Base-by-base conservation (phyloP, 805 yeast genomes). In the Candida maesae region DNA sequence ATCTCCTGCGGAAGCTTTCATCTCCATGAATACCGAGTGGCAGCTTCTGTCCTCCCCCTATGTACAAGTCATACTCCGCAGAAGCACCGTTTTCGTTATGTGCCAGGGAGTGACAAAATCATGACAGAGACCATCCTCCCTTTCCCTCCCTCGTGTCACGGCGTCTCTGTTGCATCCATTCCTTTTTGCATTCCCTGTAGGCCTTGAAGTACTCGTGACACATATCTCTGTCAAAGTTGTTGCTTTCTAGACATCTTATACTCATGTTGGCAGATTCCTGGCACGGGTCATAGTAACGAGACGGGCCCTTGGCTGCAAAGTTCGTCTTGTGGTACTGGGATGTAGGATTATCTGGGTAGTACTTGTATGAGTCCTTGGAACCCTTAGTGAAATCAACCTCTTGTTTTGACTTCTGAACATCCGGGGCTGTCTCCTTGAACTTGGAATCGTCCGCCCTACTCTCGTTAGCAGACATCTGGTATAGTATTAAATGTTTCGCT, bases 271-370 rank as follows among this genome's bases (percentile, higher is more conserved):
- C 74, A 27, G 93, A 81, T 56, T 89, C 93, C 35, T 81, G 84
- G 63, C 99, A 91, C 0, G 99, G 99, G 59, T 91, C 97, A 56
- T 84, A 91, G 61, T 73, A 93, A 58, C 84, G 78, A 6, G 95
- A 81, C 4, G 95, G 83, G 25, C 76, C 90, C 55, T 91, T 90
- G 14, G 76, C 65, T 1, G 79, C 70, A 70, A 89, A 89, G 43
- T 78, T 69, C 47, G 74, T 74, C 55, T 79, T 80, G 58, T 86
- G 90, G 19, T 77, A 65, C 38, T 76, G 73, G 29, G 81, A 76
- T 8, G 84, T 79, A 18, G 98, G 98, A 40, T 80, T 79, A 50
- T 93, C 99, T 1, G 98, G 98, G 55, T 84, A 88, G 56, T 78
- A 83, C 56, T 79, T 80, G 59, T 68, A 73, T 15, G 76, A 67